Evolutionary conservation across 2,329 filamentous ascomycete genomes (phyloP).

Genomic region (Paecilomyces sp.): DNA sequence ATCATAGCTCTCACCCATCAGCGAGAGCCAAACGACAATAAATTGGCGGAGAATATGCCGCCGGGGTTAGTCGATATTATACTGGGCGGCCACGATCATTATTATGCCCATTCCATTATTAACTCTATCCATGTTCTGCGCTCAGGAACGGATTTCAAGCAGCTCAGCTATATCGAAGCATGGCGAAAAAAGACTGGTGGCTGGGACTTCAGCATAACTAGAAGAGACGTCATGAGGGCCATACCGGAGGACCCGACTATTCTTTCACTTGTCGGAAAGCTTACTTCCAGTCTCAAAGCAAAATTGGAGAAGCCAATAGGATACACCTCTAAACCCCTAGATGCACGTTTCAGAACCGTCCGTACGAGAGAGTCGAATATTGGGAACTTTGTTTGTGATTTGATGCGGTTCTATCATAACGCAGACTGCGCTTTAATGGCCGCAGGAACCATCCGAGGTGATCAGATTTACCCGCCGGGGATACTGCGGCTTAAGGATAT

Average conservation of each 20-base stretch:
- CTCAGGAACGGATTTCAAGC: conserved; percentile 86
- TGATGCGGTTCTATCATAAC: conserved; percentile 77
- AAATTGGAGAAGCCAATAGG: conserved; percentile 78
- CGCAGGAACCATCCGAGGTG: conserved; percentile 75
- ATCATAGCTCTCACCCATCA: conserved; percentile 78
- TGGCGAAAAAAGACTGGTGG: conserved; percentile 49
- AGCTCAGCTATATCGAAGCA: conserved; percentile 80
- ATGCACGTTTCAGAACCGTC: conserved; percentile 80
- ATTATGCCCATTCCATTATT: conserved; percentile 69
- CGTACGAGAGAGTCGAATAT: conserved; percentile 72
- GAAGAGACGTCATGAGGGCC: conserved; percentile 64
- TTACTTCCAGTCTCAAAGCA: conserved; percentile 66
- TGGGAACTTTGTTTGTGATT: conserved; percentile 84
- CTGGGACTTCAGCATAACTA: conserved; percentile 74
- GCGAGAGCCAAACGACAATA: conserved; percentile 82
- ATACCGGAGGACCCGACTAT: conserved; percentile 59
- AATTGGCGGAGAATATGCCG: conserved; percentile 65
- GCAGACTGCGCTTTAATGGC: conserved; percentile 82
- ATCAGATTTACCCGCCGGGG: conserved; percentile 80
- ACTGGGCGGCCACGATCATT: conserved; percentile 84
- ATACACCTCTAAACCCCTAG: conserved; percentile 73
- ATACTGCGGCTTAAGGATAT: conserved; percentile 71
- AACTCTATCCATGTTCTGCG: conserved; percentile 79
- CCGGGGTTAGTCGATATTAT: conserved; percentile 75
- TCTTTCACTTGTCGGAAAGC: conserved; percentile 54